Conservation (phyloP, 129 eudicot species). For the Centaurea solstitialis region DNA sequence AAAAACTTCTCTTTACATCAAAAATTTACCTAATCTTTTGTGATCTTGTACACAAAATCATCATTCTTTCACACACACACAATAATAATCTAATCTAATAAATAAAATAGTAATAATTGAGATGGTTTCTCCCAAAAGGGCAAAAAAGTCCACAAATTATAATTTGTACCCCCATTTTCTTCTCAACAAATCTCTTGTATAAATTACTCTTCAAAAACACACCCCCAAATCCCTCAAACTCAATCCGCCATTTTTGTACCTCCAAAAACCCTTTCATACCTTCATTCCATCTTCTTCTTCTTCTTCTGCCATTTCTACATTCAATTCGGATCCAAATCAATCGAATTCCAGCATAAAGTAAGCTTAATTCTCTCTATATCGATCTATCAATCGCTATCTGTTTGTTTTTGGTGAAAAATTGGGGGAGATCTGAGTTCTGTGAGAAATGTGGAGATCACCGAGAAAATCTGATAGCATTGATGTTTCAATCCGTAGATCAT, state of each 20-base stretch:
- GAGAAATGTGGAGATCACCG: slow-evolving; percentile 72
- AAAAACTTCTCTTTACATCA: not conserved
- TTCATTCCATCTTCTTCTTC: not conserved
- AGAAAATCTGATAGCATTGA: slow-evolving; percentile 28
- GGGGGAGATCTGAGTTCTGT: slow-evolving; percentile 3
- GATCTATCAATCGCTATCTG: not conserved
- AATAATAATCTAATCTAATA: not conserved
- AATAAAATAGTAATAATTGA: slow-evolving; percentile 1
- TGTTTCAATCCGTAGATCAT: slow-evolving; percentile 27
- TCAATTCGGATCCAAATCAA: slow-evolving; percentile 4
- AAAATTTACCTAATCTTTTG: not conserved
- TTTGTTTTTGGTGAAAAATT: not conserved
- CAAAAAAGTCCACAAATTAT: not conserved
- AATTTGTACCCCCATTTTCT: not conserved
- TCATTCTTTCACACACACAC: slow-evolving; percentile 2
- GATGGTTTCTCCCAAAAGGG: not conserved
- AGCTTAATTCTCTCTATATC: not conserved
- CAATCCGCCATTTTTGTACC: not conserved
- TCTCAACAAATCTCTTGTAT: not conserved
- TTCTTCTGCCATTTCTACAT: slow-evolving; percentile 8
- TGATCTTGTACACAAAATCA: not conserved
- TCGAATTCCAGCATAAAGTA: not conserved
- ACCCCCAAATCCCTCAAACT: not conserved
- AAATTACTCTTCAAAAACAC: not conserved
- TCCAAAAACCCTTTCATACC: slow-evolving; percentile 3